These are phyloP conservation scores for Cardiospermum halicacabum DNA, from an alignment of 345 rosid species.

Conservation along the genomic window DNA sequence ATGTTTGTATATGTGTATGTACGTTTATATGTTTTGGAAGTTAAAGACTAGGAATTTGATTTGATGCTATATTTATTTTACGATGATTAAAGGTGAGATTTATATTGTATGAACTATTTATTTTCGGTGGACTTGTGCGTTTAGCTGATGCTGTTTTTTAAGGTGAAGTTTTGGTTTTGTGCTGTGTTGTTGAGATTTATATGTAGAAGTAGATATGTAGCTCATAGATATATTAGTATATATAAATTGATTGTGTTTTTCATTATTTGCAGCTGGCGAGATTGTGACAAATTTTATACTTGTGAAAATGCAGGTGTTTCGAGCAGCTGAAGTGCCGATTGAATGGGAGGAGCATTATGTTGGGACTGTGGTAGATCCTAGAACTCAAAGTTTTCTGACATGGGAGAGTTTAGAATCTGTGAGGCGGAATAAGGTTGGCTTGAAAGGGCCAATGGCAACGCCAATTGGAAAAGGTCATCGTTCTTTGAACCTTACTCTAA, in stretches of 20 bases:
- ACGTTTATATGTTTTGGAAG: no score
- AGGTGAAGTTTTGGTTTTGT: no score
- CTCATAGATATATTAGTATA: no score
- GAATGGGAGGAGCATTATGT: constrained; percentile 97
- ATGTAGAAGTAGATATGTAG: no score
- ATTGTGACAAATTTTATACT: not conserved
- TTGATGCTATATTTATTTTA: no score
- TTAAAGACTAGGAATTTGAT: no score
- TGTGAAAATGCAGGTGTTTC: constrained; percentile 61
- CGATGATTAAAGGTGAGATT: no score
- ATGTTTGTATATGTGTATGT: no score
- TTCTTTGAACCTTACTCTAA: constrained; percentile 82
- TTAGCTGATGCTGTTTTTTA: no score
- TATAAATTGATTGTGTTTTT: not conserved
- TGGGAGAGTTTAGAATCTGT: constrained; percentile 99
- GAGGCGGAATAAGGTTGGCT: constrained; percentile 70
- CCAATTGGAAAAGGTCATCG: constrained; percentile 99
- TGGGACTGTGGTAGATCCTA: constrained; percentile 76
- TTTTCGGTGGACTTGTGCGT: no score
- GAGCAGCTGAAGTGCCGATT: constrained; percentile 78
- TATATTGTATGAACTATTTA: no score
- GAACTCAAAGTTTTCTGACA: constrained; percentile 94
- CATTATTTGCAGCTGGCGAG: not conserved
- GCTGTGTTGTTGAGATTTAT: no score
- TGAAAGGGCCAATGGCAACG: constrained; percentile 99